A percentile compares a stretch with the other conserved stretches of the same genome.
Conservation (phyloP, 768 basidiomycete genomes). For the Suillus lakei region DNA sequence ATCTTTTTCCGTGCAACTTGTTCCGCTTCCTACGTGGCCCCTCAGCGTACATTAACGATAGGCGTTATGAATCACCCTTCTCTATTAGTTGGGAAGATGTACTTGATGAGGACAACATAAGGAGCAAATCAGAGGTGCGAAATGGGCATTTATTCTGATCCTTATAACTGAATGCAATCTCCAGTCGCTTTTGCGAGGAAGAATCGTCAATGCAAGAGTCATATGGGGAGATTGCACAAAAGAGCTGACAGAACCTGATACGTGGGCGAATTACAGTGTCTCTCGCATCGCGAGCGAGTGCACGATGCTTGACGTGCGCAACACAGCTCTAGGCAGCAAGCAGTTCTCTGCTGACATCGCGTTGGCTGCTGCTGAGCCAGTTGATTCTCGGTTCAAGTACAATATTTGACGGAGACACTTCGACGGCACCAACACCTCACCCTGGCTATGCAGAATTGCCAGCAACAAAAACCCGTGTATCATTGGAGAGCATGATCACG, state of each 20-base stretch:
- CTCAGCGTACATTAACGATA: slow-evolving; percentile 60
- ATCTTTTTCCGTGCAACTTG: slow-evolving; percentile 89
- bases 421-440: slow-evolving; percentile 34
- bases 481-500: slow-evolving; percentile 76
- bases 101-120: slow-evolving; percentile 70
- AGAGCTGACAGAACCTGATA: slow-evolving; percentile 66
- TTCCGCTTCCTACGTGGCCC: slow-evolving; percentile 80
- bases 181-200: slow-evolving; percentile 70
- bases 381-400: background rate
- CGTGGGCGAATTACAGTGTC: slow-evolving; percentile 70
- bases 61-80: slow-evolving; percentile 59
- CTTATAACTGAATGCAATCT: slow-evolving; percentile 5
- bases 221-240: slow-evolving; percentile 65
- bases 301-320: slow-evolving; percentile 67
- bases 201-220: slow-evolving; percentile 75
- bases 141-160: background rate
- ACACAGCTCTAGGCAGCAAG: slow-evolving; percentile 54
- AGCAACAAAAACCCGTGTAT: slow-evolving; percentile 43
- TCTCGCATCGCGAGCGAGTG: slow-evolving; percentile 70
- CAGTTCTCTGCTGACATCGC: slow-evolving; percentile 6
- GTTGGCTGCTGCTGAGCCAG: slow-evolving; percentile 9
- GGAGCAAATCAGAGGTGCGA: slow-evolving; percentile 73
- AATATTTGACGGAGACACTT: slow-evolving; percentile 26
- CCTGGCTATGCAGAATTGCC: slow-evolving; percentile 42
- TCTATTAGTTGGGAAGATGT: slow-evolving; percentile 72